Evolutionary conservation across 2,329 filamentous ascomycete genomes (phyloP).

Genomic region (Aureobasidium zeae): DNA sequence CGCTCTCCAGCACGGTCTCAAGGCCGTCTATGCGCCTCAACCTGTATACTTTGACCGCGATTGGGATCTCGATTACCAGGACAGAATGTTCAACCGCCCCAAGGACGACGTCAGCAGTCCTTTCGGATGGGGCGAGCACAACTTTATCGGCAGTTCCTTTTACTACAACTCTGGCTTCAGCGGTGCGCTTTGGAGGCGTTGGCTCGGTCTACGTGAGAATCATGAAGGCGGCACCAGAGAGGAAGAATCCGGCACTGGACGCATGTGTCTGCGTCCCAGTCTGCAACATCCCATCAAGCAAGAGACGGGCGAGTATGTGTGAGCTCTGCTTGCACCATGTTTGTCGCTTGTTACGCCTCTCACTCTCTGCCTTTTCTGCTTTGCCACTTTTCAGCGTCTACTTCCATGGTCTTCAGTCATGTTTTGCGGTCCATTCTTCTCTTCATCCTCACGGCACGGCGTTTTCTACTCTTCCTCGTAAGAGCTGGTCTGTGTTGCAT

Average conservation of each 20-base stretch:
- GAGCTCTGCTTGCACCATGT: slow-evolving; percentile 51
- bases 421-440: too few relatives aligned
- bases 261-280: slow-evolving; percentile 38
- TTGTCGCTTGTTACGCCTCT: slow-evolving; percentile 87
- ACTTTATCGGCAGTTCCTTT: slow-evolving; percentile 41
- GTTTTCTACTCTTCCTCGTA: too few relatives aligned
- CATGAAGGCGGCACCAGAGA: slow-evolving; percentile 28
- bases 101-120: slow-evolving; percentile 37
- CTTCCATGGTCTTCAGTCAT: too few relatives aligned
- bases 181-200: slow-evolving; percentile 40
- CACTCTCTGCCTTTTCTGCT: slow-evolving; percentile 76
- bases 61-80: slow-evolving; percentile 46
- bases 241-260: slow-evolving; percentile 33
- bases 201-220: slow-evolving; percentile 41
- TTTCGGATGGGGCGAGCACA: slow-evolving; percentile 45
- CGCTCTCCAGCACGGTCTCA: slow-evolving; percentile 66
- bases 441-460: too few relatives aligned
- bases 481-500: too few relatives aligned
- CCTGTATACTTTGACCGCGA: slow-evolving; percentile 71
- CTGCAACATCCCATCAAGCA: slow-evolving; percentile 43
- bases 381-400: slow-evolving; percentile 86
- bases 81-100: slow-evolving; percentile 42
- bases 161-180: slow-evolving; percentile 44
- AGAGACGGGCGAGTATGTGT: slow-evolving; percentile 25
- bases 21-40: slow-evolving; percentile 69